These are phyloP conservation scores for Quercus tomentella DNA, from an alignment of 331 rosid genomes.

Conservation along the genomic window DNA sequence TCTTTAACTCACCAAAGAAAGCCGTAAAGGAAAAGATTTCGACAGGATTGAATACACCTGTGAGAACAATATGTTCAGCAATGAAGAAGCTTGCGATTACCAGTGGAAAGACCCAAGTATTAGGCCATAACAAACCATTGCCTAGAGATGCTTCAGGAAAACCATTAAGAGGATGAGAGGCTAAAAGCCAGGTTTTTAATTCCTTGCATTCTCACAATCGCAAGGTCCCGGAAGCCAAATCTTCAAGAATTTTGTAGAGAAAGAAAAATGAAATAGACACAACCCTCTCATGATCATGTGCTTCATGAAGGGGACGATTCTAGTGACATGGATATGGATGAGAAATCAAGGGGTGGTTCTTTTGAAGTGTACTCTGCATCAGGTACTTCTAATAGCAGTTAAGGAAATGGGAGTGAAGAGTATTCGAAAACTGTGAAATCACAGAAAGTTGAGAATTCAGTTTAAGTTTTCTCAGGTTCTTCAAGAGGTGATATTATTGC, in stretches of 20 bases:
- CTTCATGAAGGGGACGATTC: slow-evolving; percentile 25
- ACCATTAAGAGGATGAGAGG: slow-evolving; percentile 62
- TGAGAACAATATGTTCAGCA: slow-evolving; percentile 59
- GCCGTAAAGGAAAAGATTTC: slow-evolving; percentile 41
- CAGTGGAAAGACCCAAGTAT: slow-evolving; percentile 45
- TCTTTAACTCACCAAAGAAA: slow-evolving; percentile 77
- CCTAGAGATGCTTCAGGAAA: slow-evolving; percentile 39
- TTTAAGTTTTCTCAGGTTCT: slow-evolving; percentile 24
- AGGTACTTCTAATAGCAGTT: slow-evolving; percentile 22
- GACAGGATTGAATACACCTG: slow-evolving; percentile 43
- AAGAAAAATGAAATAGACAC: slow-evolving; percentile 27
- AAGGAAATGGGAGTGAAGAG: slow-evolving; percentile 16
- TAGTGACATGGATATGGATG: slow-evolving; percentile 57
- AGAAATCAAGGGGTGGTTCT: slow-evolving; percentile 50
- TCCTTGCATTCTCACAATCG: slow-evolving; percentile 38
- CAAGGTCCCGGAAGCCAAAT: slow-evolving; percentile 40
- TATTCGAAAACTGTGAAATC: not conserved
- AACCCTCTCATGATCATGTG: slow-evolving; percentile 24
- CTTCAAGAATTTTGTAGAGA: slow-evolving; percentile 32
- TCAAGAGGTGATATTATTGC: slow-evolving; percentile 22
- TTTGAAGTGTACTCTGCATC: slow-evolving; percentile 30
- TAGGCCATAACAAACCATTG: slow-evolving; percentile 34
- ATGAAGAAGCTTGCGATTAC: slow-evolving; percentile 74
- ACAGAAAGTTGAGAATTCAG: slow-evolving; percentile 25
- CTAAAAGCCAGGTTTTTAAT: slow-evolving; percentile 82